A percentile compares a stretch with the other conserved stretches of the same genome.
phyloP scores from a whole-genome alignment of 2,329 filamentous ascomycete genomes.

The Colletotrichum somersetense region DNA sequence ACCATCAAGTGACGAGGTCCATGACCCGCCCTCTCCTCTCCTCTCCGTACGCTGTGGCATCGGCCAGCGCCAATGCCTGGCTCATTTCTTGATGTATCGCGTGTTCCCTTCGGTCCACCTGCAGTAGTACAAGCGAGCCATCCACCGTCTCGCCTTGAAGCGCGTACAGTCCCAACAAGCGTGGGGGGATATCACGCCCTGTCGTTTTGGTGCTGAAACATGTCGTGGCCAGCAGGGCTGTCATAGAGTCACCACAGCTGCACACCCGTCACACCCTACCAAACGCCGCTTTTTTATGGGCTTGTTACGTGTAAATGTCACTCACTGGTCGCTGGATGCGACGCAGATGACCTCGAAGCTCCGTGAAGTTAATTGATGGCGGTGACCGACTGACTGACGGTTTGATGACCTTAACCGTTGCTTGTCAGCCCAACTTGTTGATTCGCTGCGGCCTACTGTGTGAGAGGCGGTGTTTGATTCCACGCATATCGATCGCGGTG shows the following conservation, averaged over 20 bases:
- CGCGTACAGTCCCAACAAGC: constrained; percentile 15
- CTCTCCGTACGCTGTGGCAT: constrained; percentile 1
- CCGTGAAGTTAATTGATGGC: background rate
- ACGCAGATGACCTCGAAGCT: constrained; percentile 26
- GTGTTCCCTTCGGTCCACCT: constrained; percentile 28
- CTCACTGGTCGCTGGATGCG: constrained; percentile 15
- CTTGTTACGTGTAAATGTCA: constrained; percentile 16
- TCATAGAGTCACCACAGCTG: constrained; percentile 11
- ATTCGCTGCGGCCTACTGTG: background rate
- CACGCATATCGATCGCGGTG: background rate
- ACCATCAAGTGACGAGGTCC: constrained; percentile 37
- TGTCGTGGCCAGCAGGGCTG: constrained; percentile 33
- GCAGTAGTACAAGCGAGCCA: constrained; percentile 41
- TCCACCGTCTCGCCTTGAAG: constrained; percentile 13
- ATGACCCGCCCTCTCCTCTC: constrained; percentile 25
- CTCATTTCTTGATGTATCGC: constrained; percentile 22
- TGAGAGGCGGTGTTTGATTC: background rate
- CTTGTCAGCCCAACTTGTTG: constrained; percentile 10
- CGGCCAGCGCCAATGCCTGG: constrained; percentile 23
- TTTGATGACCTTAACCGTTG: background rate
- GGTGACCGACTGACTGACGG: constrained; percentile 23
- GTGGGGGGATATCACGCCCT: constrained; percentile 19
- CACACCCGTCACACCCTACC: constrained; percentile 31
- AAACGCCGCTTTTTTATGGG: constrained; percentile 15
- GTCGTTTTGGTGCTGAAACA: constrained; percentile 33